Percentiles rank a stretch among this genome's conserved stretches.
Evolutionary conservation across 2,329 filamentous ascomycete species (phyloP).

Genomic region (Aspergillus terreus): DNA sequence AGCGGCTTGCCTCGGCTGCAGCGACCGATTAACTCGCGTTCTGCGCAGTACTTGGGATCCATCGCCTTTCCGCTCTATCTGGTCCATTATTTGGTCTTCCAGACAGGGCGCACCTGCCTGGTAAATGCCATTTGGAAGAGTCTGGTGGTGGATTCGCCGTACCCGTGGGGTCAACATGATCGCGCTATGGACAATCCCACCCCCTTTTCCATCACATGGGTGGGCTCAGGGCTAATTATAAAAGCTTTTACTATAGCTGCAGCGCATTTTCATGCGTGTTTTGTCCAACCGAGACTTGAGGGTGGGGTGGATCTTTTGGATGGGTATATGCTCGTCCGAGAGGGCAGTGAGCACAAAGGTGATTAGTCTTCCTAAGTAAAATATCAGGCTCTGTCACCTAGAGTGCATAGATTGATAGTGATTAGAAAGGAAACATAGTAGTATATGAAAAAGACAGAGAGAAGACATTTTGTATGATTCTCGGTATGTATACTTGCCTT

Average conservation of each 20-base stretch:
- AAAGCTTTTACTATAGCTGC: not conserved
- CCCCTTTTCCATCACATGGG: not conserved
- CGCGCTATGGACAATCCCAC: not conserved
- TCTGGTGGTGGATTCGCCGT: not conserved
- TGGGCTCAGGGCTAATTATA: not conserved
- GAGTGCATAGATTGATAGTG: too few relatives aligned
- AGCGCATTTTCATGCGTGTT: not conserved
- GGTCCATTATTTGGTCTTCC: not conserved
- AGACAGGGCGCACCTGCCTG: not conserved
- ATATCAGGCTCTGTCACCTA: too few relatives aligned
- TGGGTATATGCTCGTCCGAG: too few relatives aligned
- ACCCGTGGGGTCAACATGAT: not conserved
- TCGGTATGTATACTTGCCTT: too few relatives aligned
- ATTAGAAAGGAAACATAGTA: too few relatives aligned
- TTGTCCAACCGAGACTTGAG: not conserved
- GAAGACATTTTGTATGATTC: too few relatives aligned
- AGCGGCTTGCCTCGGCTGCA: not conserved
- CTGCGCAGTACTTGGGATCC: not conserved
- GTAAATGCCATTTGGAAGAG: not conserved
- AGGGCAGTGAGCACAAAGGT: too few relatives aligned
- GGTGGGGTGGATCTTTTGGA: too few relatives aligned
- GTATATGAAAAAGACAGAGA: too few relatives aligned
- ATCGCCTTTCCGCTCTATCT: not conserved
- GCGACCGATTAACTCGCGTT: not conserved
- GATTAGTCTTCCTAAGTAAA: too few relatives aligned